Conservation (phyloP, 2,329 filamentous ascomycete species). For the Rhynchosporium secalis region DNA sequence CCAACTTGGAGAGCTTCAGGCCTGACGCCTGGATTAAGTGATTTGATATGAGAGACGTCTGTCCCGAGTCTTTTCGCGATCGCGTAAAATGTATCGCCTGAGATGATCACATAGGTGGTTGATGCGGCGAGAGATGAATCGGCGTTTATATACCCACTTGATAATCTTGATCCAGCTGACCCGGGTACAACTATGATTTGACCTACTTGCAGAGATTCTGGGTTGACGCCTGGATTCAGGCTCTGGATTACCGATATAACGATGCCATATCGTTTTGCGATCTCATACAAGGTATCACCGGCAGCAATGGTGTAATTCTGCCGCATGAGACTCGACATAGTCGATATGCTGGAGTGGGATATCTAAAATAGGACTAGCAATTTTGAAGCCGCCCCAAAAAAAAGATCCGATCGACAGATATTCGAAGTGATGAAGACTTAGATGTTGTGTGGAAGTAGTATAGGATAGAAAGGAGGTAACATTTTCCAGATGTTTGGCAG, state of each 20-base stretch:
- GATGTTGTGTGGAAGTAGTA: too few relatives aligned
- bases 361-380: not conserved
- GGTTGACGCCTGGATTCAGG: conserved; percentile 7
- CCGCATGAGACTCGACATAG: not conserved
- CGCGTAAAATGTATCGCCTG: conserved; percentile 13
- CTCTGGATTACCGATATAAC: conserved; percentile 1
- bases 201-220: conserved; percentile 8
- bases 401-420: too few relatives aligned
- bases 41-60: not conserved
- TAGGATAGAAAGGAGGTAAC: too few relatives aligned
- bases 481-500: too few relatives aligned
- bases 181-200: conserved; percentile 7
- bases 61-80: conserved; percentile 7
- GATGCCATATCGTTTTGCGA: conserved; percentile 4
- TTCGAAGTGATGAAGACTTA: too few relatives aligned
- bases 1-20: conserved; percentile 22
- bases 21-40: conserved; percentile 9
- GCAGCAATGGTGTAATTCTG: conserved; percentile 11
- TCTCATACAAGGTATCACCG: conserved; percentile 9
- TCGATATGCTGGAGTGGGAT: not conserved
- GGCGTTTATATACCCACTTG: not conserved
- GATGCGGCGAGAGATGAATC: not conserved
- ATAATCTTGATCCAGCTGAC: not conserved
- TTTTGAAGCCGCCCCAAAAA: not conserved
- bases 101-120: conserved; percentile 8